phyloP scores from a whole-genome alignment of 2,329 filamentous ascomycete species.

The Fonsecaea monophora region DNA sequence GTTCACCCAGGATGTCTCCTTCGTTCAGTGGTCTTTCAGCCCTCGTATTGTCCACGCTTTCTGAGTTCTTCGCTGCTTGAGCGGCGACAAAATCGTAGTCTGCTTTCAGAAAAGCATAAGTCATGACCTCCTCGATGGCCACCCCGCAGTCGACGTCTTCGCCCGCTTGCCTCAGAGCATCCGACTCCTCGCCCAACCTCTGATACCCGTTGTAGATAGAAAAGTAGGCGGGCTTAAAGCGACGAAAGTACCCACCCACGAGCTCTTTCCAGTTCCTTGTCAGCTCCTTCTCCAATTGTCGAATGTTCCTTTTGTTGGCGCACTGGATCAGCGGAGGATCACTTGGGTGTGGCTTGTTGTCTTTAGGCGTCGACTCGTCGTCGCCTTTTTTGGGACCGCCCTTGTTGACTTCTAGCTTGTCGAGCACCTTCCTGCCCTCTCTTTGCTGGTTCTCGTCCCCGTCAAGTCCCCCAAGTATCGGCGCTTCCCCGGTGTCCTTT shows the following conservation, averaged over 20 bases:
- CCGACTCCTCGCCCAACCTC: slow-evolving; percentile 46
- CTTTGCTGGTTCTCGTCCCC: slow-evolving; percentile 25
- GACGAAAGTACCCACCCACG: slow-evolving; percentile 91
- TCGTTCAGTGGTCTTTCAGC: slow-evolving; percentile 81
- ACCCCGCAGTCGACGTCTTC: slow-evolving; percentile 47
- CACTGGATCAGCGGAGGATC: slow-evolving; percentile 59
- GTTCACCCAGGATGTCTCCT: slow-evolving; percentile 78
- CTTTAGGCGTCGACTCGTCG: slow-evolving; percentile 38
- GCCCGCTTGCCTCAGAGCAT: slow-evolving; percentile 31
- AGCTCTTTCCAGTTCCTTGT: slow-evolving; percentile 79
- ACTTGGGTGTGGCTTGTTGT: slow-evolving; percentile 31
- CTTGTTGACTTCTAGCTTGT: slow-evolving; percentile 23
- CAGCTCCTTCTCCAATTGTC: slow-evolving; percentile 72
- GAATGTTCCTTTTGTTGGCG: slow-evolving; percentile 66
- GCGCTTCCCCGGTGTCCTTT: slow-evolving; percentile 16
- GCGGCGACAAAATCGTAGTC: slow-evolving; percentile 93
- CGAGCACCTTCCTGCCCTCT: slow-evolving; percentile 30
- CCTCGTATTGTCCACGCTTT: slow-evolving; percentile 66
- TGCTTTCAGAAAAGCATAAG: slow-evolving; percentile 90
- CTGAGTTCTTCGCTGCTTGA: slow-evolving; percentile 79
- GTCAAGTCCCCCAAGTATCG: slow-evolving; percentile 22
- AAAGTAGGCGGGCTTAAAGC: slow-evolving; percentile 85
- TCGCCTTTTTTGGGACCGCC: slow-evolving; percentile 41
- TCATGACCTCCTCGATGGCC: slow-evolving; percentile 67
- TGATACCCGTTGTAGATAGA: slow-evolving; percentile 50